Evolutionary conservation across 208 protist genomes (phyloP), one percentile per base, ranked within the genome.

Genomic region (Trypanosomatidae sp.): DNA sequence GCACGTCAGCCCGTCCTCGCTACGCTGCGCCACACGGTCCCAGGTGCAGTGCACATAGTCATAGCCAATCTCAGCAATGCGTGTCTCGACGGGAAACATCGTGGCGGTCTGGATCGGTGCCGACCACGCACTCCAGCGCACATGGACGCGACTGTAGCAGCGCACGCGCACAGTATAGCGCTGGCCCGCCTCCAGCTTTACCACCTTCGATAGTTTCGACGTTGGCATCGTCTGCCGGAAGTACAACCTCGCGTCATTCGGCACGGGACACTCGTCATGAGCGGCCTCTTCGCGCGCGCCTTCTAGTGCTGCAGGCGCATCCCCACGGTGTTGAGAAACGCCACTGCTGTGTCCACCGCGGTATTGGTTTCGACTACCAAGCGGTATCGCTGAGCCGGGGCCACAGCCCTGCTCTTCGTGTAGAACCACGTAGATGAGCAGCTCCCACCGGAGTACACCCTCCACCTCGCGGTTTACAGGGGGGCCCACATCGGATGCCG

Each of bases 41-140:
- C 94, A 98, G 22, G 66, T 82, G 28, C 96, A 73, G 47, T 86
- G 85, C 56, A 94, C 89, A 71, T 93, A 91, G 75, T 98, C 91
- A 75, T 92, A 91, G 36, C 94, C 91, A 41, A 98, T 89, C 44
- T 91, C 87, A 7, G 73, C 80, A 44, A 93, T 84, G 46, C 77
- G 71, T 8, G 74, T 83, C 13, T 71, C 69, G 13, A 97, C 92
- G 25, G 85, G 71, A 60, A 86, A 74, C 56, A 93, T 72, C 10
- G 91, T 91, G 49, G 74, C 69, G 43, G 90, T 84, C 36, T 82
- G 78, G n/a, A 85, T 76, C 5, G 79, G 59, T 3, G 73, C 69
- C 15, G 91, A 95, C 91, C 91, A 96, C 62, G 80, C 62, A 59
- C 92, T 81, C 94, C 94, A 98, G 62, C 52, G 43, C 46, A 65